Evolutionary conservation across 352 stramenopile species (phyloP).

Genomic region (Phytophthora agathidicida): DNA sequence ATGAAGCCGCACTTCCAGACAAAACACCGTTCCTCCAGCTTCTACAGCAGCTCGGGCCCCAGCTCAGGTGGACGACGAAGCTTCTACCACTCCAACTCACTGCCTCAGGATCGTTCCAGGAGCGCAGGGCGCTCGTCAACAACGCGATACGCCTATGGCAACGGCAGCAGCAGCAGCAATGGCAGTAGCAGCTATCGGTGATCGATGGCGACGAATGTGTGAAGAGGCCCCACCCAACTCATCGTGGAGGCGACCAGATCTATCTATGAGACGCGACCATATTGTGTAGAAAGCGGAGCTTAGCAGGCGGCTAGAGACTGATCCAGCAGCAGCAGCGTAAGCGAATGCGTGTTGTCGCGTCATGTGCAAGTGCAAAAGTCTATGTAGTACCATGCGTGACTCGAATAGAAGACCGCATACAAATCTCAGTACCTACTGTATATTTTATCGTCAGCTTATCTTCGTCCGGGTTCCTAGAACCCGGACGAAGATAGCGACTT

Average conservation of each 20-base stretch:
- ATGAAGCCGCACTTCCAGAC: conserved; percentile 52
- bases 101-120: conserved; percentile 60
- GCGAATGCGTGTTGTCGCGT: conserved; percentile 25
- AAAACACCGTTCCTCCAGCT: conserved; percentile 44
- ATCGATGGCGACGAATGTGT: conserved; percentile 14
- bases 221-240: conserved; percentile 15
- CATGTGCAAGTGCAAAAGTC: conserved; percentile 16
- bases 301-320: conserved; percentile 8
- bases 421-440: too few species aligned
- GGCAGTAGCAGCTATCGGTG: conserved; percentile 36
- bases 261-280: conserved; percentile 45
- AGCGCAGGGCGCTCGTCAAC: conserved; percentile 51
- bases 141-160: conserved; percentile 43
- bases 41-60: conserved; percentile 40
- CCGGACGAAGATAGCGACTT: too few species aligned
- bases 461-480: too few species aligned
- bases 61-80: conserved; percentile 30
- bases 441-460: too few species aligned
- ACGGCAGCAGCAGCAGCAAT: conserved; percentile 23
- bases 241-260: conserved; percentile 19
- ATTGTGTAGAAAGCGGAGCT: conserved; percentile 42
- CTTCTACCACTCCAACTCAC: conserved; percentile 57
- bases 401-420: conserved; percentile 7
- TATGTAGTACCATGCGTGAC: background rate
- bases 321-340: conserved; percentile 23